These are phyloP conservation scores for Cladosporium sp. DNA, from an alignment of 2,329 filamentous ascomycete genomes.

Conservation along the genomic window DNA sequence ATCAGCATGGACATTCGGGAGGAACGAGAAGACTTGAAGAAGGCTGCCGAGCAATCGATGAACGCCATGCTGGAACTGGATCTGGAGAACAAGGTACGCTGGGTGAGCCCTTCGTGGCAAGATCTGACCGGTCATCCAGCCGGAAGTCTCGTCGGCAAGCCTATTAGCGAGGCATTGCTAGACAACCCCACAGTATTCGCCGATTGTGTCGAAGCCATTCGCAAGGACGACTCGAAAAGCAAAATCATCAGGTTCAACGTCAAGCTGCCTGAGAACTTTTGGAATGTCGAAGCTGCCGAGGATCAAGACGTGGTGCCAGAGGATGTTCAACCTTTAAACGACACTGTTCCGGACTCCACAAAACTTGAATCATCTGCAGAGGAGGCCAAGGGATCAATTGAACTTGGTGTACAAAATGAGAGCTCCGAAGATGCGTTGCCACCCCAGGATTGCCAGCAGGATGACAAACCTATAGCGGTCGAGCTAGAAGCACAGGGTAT, in stretches of 20 bases:
- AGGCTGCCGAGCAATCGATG: constrained; percentile 91
- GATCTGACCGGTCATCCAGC: constrained; percentile 82
- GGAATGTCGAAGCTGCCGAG: constrained; percentile 28
- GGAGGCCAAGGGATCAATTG: constrained; percentile 18
- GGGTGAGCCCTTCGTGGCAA: constrained; percentile 94
- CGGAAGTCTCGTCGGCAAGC: constrained; percentile 67
- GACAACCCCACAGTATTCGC: constrained; percentile 77
- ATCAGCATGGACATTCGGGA: constrained; percentile 87
- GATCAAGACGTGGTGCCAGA: constrained; percentile 28
- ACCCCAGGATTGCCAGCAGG: constrained; percentile 20
- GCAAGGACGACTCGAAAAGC: constrained; percentile 87
- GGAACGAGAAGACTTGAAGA: constrained; percentile 87
- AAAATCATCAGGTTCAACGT: constrained; percentile 81
- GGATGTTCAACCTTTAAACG: background rate
- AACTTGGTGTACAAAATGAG: constrained; percentile 11
- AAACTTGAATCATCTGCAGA: constrained; percentile 14
- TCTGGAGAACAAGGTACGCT: constrained; percentile 83
- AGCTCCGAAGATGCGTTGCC: background rate
- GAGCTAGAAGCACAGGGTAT: constrained; percentile 95
- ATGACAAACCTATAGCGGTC: constrained; percentile 49
- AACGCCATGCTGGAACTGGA: constrained; percentile 95
- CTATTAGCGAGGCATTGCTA: constrained; percentile 75
- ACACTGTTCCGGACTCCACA: background rate
- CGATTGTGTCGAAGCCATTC: constrained; percentile 81
- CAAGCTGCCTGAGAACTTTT: constrained; percentile 40